A percentile compares a stretch with the other conserved stretches of the same genome.
Conservation (phyloP, 495 filamentous ascomycete species). For the Daldinia loculata region DNA sequence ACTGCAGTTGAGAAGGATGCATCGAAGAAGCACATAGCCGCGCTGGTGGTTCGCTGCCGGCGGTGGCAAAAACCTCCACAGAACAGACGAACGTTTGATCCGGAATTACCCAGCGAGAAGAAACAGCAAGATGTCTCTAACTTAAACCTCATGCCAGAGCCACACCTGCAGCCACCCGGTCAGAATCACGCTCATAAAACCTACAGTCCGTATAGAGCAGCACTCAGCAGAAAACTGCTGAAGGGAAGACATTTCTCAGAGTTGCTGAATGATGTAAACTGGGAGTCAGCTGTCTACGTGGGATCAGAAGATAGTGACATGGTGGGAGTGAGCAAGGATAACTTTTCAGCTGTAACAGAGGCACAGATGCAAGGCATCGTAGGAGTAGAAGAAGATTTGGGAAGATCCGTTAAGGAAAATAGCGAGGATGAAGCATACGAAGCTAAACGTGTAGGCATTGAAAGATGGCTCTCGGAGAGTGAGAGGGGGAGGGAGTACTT, state of each 20-base stretch:
- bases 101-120: slow-evolving; percentile 1
- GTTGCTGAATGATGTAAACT: slow-evolving; percentile 14
- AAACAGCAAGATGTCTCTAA: not conserved
- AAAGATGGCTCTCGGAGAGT: slow-evolving; percentile 28
- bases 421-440: not conserved
- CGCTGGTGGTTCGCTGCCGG: slow-evolving; percentile 22
- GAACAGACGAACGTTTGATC: slow-evolving; percentile 13
- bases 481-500: slow-evolving; percentile 25
- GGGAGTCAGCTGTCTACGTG: slow-evolving; percentile 19
- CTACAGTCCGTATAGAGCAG: slow-evolving; percentile 2
- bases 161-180: not conserved
- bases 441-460: slow-evolving; percentile 18
- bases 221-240: slow-evolving; percentile 27
- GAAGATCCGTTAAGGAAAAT: not conserved
- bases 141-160: not conserved
- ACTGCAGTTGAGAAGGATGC: slow-evolving; percentile 20
- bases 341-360: not conserved
- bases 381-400: not conserved
- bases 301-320: slow-evolving; percentile 18
- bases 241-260: slow-evolving; percentile 23
- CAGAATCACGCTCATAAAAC: not conserved
- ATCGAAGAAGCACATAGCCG: slow-evolving; percentile 16
- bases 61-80: slow-evolving; percentile 29
- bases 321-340: not conserved
- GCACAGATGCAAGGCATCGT: not conserved